A percentile compares a stretch with the other conserved stretches of the same genome.
Evolutionary conservation across 106 monocot species (phyloP).

Genomic region (Acanthochlamys bracteata): DNA sequence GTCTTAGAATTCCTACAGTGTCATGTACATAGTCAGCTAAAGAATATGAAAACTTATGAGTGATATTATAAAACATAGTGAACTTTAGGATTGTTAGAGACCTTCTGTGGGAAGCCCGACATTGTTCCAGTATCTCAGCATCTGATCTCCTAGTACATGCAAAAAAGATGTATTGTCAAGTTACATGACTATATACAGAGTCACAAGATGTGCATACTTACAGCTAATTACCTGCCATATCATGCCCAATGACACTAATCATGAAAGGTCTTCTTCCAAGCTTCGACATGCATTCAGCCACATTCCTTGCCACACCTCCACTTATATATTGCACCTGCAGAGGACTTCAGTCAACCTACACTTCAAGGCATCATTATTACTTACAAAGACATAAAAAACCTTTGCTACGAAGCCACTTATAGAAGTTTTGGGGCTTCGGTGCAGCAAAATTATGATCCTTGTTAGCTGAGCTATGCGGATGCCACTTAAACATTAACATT

Average conservation of each 20-base stretch:
- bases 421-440: not conserved
- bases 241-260: slow-evolving; percentile 69
- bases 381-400: not conserved
- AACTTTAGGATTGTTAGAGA: slow-evolving; percentile 7
- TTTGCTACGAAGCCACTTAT: not conserved
- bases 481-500: not conserved
- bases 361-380: not conserved
- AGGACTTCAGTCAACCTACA: not conserved
- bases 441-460: not conserved
- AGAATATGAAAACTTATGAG: not conserved
- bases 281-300: slow-evolving; percentile 86
- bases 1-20: slow-evolving; percentile 50
- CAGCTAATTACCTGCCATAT: slow-evolving; percentile 56
- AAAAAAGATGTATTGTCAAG: slow-evolving; percentile 7
- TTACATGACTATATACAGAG: not conserved
- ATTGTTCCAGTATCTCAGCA: slow-evolving; percentile 64
- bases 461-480: not conserved
- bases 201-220: not conserved
- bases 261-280: slow-evolving; percentile 66
- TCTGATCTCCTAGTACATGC: slow-evolving; percentile 33
- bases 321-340: slow-evolving; percentile 52
- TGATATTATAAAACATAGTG: not conserved
- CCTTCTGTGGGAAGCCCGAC: slow-evolving; percentile 64
- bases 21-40: not conserved
- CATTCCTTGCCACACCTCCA: slow-evolving; percentile 86